Evolutionary conservation across 2,329 filamentous ascomycete species (phyloP).

Genomic region (Fusarium nodosum): DNA sequence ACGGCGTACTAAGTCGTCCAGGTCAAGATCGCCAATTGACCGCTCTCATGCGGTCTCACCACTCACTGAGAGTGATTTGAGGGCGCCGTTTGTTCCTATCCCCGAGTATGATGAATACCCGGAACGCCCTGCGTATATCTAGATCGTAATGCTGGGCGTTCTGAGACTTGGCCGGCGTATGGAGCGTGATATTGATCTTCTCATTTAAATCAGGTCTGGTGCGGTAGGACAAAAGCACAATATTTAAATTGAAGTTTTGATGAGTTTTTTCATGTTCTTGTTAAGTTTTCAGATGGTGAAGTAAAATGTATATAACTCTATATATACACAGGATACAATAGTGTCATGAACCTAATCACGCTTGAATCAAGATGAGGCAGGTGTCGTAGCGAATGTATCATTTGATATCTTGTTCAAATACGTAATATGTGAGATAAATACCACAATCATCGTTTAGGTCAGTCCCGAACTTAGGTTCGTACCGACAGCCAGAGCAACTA

Average conservation of each 20-base stretch:
- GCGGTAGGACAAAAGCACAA: too few species aligned
- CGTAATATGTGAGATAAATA: neutral
- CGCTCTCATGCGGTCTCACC: constrained; percentile 16
- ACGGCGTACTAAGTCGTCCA: neutral
- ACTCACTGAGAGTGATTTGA: constrained; percentile 17
- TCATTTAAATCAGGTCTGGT: neutral
- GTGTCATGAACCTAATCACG: too few species aligned
- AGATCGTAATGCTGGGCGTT: neutral
- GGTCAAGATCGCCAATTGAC: neutral
- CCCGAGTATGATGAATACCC: constrained; percentile 12
- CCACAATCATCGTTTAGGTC: neutral
- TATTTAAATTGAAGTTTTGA: neutral
- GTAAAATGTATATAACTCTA: neutral
- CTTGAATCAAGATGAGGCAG: neutral
- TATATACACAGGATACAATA: too few species aligned
- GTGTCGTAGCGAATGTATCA: neutral
- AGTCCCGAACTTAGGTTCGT: neutral
- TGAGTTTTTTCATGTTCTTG: neutral
- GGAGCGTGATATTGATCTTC: neutral
- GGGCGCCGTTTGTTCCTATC: constrained; percentile 1
- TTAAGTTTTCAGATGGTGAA: neutral
- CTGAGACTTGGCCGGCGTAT: neutral
- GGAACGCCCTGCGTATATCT: neutral
- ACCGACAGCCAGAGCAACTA: neutral
- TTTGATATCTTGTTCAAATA: neutral